Base-by-base conservation (phyloP, 2,329 filamentous ascomycete genomes). In the Scleromitrula shiraiana region DNA sequence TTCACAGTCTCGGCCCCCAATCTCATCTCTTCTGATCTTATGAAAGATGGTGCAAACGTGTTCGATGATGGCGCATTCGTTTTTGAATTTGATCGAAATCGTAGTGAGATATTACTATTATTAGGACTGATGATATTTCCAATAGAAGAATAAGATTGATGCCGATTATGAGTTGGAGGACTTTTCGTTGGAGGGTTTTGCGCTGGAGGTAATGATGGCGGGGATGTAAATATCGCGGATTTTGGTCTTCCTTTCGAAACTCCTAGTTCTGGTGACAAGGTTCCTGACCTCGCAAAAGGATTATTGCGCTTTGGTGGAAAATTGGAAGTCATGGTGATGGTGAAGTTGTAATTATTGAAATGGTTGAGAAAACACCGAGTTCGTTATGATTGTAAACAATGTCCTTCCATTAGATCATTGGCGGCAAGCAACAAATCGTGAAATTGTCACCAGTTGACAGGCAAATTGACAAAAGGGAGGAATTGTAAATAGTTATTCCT, bases 41-140 rank as follows among this genome's bases (percentile, higher is more conserved):
- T 97, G 67, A 98, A 98, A 8, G 88, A 87, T 2, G 91, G 93
- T 29, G 93, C 91, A 70, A 98, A 98, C 1, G 93, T 98, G 55
- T 79, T 85, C 0, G 85, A 87, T 6, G 74, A 72, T 6, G 80
- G 75, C 2, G 76, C 77, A 58, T 73, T 77, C 50, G 76, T 81
- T 55, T 78, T 76, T 5, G 89, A 93, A 56, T 83, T 78, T 40
- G 78, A 75, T 26, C 77, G 70, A 51, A 67, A 65, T 24, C 70
- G 65, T 22, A 60, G 60, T 8, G 44, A 41, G 41, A 46, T 26
- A 46, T 46, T 46, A 48, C 47, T 54, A 44, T 55, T 50, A 43
- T 37, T 57, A 15, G 57, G 50, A 2, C 50, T 23, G 67, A 63
- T 40, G 65, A 56, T 60, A 30, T 70, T 66, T 22, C 69, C 67